Evolutionary conservation across 345 rosid genomes (phyloP).

Genomic region (Gossypium arboreum): DNA sequence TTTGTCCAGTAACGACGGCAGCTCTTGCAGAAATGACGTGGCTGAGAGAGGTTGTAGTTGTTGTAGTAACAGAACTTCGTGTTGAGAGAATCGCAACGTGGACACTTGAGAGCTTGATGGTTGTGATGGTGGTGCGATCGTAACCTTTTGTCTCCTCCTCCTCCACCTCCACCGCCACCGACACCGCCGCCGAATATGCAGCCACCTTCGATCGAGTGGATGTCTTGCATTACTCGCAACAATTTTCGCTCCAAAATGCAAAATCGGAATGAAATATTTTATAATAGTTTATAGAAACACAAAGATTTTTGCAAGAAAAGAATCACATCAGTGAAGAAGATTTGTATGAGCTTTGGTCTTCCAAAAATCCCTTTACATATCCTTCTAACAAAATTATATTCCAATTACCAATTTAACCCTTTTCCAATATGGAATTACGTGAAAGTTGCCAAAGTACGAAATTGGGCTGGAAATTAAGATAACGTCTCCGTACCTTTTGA

Average conservation of each 20-base stretch:
- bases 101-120: conserved; percentile 87
- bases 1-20: conserved; percentile 99
- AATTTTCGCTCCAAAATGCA: background rate
- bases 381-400: conserved; percentile 8
- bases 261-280: background rate
- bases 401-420: conserved; percentile 25
- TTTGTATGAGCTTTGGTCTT: conserved; percentile 15
- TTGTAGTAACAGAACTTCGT: conserved; percentile 98
- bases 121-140: conserved; percentile 59
- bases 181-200: conserved; percentile 32
- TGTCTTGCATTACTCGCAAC: conserved; percentile 52
- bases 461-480: background rate
- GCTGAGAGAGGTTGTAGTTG: conserved; percentile 97
- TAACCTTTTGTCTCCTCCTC: conserved; percentile 71
- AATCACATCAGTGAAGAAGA: background rate
- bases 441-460: background rate
- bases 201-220: conserved; percentile 46
- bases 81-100: conserved; percentile 86
- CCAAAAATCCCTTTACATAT: conserved; percentile 35
- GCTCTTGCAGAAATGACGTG: conserved; percentile 94
- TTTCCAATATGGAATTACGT: background rate
- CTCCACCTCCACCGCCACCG: conserved; percentile 27
- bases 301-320: background rate
- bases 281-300: background rate
- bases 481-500: too few species aligned